phyloP scores from a whole-genome alignment of 2,329 filamentous ascomycete species.

The Colletotrichum scovillei region DNA sequence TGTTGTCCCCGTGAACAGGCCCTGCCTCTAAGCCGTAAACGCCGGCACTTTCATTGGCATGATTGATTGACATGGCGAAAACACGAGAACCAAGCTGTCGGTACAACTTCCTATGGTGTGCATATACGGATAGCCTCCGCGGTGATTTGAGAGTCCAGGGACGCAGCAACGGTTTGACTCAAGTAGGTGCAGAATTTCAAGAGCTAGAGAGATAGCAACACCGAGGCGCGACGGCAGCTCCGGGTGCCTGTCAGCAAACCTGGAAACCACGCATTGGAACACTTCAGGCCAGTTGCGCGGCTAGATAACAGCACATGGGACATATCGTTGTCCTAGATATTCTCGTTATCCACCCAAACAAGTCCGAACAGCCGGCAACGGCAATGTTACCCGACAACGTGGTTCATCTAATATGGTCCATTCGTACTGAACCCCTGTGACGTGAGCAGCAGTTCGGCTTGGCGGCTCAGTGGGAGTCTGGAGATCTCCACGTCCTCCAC shows the following conservation, averaged over 20 bases:
- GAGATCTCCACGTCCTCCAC: not conserved
- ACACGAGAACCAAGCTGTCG: not conserved
- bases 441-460: constrained; percentile 1
- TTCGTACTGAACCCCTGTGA: not conserved
- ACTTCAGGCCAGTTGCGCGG: not conserved
- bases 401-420: not conserved
- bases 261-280: not conserved
- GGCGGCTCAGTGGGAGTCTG: not conserved
- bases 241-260: not conserved
- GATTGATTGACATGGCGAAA: not conserved
- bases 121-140: not conserved
- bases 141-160: not conserved
- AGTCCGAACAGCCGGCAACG: not conserved
- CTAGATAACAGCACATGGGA: not conserved
- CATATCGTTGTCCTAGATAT: not conserved
- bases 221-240: not conserved
- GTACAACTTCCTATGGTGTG: not conserved
- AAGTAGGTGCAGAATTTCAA: not conserved
- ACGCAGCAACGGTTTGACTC: not conserved
- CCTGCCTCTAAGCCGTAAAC: not conserved
- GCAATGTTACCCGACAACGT: not conserved
- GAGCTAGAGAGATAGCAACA: not conserved
- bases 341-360: not conserved
- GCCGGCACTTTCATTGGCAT: not conserved
- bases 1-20: not conserved